Conservation (phyloP, 2,329 filamentous ascomycete genomes). For the Rachicladosporium sp. region DNA sequence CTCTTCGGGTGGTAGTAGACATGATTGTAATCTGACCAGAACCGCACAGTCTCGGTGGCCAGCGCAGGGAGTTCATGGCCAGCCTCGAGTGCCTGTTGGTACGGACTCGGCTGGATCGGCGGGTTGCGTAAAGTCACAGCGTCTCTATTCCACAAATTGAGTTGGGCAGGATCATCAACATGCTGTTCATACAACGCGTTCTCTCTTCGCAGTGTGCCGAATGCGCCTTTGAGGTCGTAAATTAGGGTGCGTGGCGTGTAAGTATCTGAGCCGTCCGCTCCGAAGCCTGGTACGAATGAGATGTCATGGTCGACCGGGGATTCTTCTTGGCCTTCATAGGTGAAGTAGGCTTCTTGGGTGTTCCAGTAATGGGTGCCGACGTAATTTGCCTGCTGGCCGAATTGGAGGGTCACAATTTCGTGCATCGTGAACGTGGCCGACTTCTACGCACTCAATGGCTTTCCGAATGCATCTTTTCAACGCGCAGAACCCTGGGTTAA, state of each 20-base stretch:
- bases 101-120: conserved; percentile 57
- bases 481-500: too few species aligned
- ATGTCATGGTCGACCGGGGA: conserved; percentile 68
- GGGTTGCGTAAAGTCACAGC: conserved; percentile 56
- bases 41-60: conserved; percentile 61
- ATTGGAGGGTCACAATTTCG: conserved; percentile 87
- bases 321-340: conserved; percentile 60
- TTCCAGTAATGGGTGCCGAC: conserved; percentile 97
- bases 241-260: conserved; percentile 85
- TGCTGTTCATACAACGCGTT: conserved; percentile 71
- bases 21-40: conserved; percentile 92
- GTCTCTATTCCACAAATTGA: conserved; percentile 46
- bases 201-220: conserved; percentile 75
- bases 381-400: conserved; percentile 88
- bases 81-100: conserved; percentile 67
- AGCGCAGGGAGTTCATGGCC: conserved; percentile 53
- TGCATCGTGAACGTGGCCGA: conserved; percentile 49
- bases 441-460: too few species aligned
- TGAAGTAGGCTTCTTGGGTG: conserved; percentile 94
- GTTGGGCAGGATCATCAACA: conserved; percentile 25
- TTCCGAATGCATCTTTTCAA: too few species aligned
- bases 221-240: conserved; percentile 89
- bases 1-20: conserved; percentile 87
- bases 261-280: conserved; percentile 74
- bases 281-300: conserved; percentile 75